Evolutionary conservation across 352 stramenopile genomes (phyloP), one percentile per base, ranked within the genome.

Genomic region (Peronospora belbahrii): DNA sequence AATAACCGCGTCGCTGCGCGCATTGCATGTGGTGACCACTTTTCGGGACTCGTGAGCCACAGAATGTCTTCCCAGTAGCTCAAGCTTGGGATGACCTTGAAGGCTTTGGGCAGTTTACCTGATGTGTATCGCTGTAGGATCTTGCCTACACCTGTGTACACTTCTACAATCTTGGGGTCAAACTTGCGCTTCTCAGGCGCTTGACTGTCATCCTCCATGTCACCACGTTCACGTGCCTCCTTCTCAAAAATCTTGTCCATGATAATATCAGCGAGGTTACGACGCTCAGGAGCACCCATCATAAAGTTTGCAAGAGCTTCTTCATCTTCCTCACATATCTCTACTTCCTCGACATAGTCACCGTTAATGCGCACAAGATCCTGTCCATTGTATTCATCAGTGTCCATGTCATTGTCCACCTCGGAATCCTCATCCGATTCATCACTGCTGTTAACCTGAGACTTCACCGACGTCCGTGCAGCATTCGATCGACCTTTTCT

Each of bases 221-320:
- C 83, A 24, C 84, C 82, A 52, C 94, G 83, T 44, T 91, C 85
- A 28, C 65, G 70, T 2, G 76, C 78, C 39, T 95, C 81, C 59
- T 98, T 98, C 71, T 99, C 91, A 38, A 94, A 85, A 62, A 99
- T 99, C 69, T 98, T 99, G 60, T 96, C 89, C 88, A 99, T 97
- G 63, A 99, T 99, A 40, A 99, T 98, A 74, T 99, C 97, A 0
- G 95, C 96, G 10, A 99, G 76, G 51, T 95, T 98, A 50, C 85
- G 85, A 34, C 85, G 73, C 52, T 96, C 84, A 0, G 77, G 70
- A 0, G 65, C 81, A 3, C 79, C 75, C 42, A 95, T 75, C 60
- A 95, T 85, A 53, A 95, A 89, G 55, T 85, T 90, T 19, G 85
- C 82, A 7, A 95, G 62, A 31, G 70, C 83, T 62, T 94, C 71